A percentile compares a stretch with the other conserved stretches of the same genome.
phyloP scores from a whole-genome alignment of 2,329 filamentous ascomycete genomes.

The Blastomyces emzantsi region DNA sequence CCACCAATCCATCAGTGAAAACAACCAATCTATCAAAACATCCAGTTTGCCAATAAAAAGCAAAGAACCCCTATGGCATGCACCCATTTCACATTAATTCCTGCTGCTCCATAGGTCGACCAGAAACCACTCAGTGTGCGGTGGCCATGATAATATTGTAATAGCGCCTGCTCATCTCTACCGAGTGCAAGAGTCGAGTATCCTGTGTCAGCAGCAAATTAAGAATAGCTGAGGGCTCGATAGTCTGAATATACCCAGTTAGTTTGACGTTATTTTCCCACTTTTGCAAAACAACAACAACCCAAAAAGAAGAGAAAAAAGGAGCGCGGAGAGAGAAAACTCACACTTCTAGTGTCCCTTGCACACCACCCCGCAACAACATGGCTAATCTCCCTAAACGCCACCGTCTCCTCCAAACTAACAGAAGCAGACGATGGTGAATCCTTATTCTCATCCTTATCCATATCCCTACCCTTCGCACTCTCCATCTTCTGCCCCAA shows the following conservation, averaged over 20 bases:
- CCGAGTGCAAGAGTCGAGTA: constrained; percentile 59
- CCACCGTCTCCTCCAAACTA: constrained; percentile 55
- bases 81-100: neutral
- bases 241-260: constrained; percentile 18
- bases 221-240: constrained; percentile 33
- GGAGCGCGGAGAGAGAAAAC: constrained; percentile 19
- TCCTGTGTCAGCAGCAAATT: constrained; percentile 56
- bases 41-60: neutral
- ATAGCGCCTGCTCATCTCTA: constrained; percentile 59
- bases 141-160: constrained; percentile 55
- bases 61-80: neutral
- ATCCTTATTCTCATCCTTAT: neutral
- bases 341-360: constrained; percentile 51
- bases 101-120: neutral
- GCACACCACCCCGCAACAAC: constrained; percentile 60
- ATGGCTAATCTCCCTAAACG: constrained; percentile 72
- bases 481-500: constrained; percentile 35
- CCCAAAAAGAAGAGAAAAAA: neutral
- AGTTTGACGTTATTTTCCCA: neutral
- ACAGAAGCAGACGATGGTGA: constrained; percentile 23
- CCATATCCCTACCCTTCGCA: neutral
- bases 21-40: neutral
- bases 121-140: constrained; percentile 16
- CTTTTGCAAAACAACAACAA: neutral
- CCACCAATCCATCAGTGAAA: neutral